Percentiles rank a stretch among this genome's conserved stretches.
Evolutionary conservation across 2,329 filamentous ascomycete species (phyloP).

Genomic region (Dactylellina cionopaga): DNA sequence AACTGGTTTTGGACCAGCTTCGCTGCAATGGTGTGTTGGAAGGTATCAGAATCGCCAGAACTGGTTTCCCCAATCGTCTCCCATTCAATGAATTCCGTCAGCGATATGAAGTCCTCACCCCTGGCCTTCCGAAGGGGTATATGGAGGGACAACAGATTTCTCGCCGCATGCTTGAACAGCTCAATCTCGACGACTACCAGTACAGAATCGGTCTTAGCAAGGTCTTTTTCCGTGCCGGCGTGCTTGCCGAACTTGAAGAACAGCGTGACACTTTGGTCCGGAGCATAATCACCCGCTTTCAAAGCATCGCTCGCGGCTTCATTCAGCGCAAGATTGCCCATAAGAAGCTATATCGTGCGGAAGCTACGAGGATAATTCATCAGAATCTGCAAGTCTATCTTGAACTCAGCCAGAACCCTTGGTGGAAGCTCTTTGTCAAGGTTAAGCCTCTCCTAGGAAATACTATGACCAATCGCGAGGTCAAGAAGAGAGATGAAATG

Average conservation of each 20-base stretch:
- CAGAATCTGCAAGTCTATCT: slow-evolving; percentile 92
- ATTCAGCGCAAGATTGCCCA: slow-evolving; percentile 86
- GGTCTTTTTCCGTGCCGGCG: slow-evolving; percentile 96
- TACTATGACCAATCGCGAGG: slow-evolving; percentile 88
- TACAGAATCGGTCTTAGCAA: slow-evolving; percentile 96
- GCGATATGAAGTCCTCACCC: slow-evolving; percentile 93
- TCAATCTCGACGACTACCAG: slow-evolving; percentile 82
- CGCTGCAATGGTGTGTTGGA: slow-evolving; percentile 99
- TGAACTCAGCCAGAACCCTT: slow-evolving; percentile 88
- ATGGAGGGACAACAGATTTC: slow-evolving; percentile 88
- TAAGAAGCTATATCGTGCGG: slow-evolving; percentile 92
- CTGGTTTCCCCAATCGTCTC: slow-evolving; percentile 93
- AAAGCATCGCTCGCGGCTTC: slow-evolving; percentile 90
- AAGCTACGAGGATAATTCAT: slow-evolving; percentile 94
- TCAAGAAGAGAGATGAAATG: slow-evolving; percentile 93
- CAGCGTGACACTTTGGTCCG: slow-evolving; percentile 91
- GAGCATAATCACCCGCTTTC: slow-evolving; percentile 92
- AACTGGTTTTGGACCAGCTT: slow-evolving; percentile 95
- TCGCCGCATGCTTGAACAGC: slow-evolving; percentile 85
- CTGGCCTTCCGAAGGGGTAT: slow-evolving; percentile 86
- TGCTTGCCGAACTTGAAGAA: slow-evolving; percentile 95
- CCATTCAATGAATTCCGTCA: slow-evolving; percentile 93
- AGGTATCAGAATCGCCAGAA: slow-evolving; percentile 94
- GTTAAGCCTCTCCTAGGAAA: slow-evolving; percentile 96
- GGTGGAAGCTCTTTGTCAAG: slow-evolving; percentile 94